Conservation (phyloP, 441 rosid genomes). For the Lepidium campestre region DNA sequence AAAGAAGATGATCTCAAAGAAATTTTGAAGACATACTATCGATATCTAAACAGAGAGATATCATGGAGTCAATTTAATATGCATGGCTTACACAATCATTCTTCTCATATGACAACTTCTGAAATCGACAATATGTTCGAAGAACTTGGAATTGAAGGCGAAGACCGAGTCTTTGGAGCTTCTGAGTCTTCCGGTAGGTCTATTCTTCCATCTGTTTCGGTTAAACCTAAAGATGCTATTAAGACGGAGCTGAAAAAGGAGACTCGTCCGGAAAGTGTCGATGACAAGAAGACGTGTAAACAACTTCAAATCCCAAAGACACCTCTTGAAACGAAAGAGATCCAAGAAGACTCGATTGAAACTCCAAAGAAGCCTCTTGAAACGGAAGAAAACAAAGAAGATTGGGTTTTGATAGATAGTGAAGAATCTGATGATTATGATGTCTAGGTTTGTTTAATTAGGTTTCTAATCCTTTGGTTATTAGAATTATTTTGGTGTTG, state of each 20-base stretch:
- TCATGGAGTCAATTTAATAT: neutral
- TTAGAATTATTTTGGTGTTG: neutral
- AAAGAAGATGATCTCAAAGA: neutral
- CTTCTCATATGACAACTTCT: neutral
- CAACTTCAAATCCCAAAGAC: neutral
- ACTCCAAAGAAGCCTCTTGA: neutral
- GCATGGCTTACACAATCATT: neutral
- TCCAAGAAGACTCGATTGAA: neutral
- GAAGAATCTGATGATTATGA: neutral
- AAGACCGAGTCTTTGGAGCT: neutral
- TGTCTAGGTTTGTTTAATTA: neutral
- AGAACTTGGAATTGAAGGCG: slow-evolving; percentile 2
- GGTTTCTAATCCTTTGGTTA: neutral
- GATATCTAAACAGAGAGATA: neutral
- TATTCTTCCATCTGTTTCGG: neutral
- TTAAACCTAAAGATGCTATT: neutral
- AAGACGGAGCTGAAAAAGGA: neutral
- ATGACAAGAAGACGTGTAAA: neutral
- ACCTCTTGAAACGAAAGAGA: neutral
- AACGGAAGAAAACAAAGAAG: neutral
- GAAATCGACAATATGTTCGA: neutral
- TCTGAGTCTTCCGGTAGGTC: neutral
- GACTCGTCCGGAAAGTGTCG: too few species aligned
- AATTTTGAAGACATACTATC: neutral
- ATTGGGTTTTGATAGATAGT: neutral